These are phyloP conservation scores for Debaryomyces tyrocola DNA, from an alignment of 805 yeast genomes.

Conservation along the genomic window DNA sequence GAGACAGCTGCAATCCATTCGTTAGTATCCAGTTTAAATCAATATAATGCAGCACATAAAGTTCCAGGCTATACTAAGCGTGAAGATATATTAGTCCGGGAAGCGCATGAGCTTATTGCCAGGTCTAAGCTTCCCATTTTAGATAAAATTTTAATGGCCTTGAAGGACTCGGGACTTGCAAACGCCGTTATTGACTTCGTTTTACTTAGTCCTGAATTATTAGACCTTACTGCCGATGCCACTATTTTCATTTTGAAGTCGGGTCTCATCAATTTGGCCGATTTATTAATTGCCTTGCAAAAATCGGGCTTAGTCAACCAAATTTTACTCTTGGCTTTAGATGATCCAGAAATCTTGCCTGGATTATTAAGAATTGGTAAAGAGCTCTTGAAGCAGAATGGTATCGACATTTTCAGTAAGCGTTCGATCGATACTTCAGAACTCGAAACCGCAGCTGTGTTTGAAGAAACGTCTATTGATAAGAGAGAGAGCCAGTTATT, in stretches of 20 bases:
- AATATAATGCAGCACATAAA: constrained; percentile 9
- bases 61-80: constrained; percentile 3
- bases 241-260: constrained; percentile 18
- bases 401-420: constrained; percentile 13
- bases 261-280: constrained; percentile 20
- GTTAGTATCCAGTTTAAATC: constrained; percentile 10
- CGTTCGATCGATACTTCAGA: constrained; percentile 1
- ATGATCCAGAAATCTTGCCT: constrained; percentile 24
- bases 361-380: constrained; percentile 23
- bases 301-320: constrained; percentile 25
- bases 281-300: constrained; percentile 22
- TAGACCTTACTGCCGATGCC: constrained; percentile 18
- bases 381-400: constrained; percentile 19
- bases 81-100: not conserved
- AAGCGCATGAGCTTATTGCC: constrained; percentile 5
- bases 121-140: constrained; percentile 22
- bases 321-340: constrained; percentile 18
- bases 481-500: constrained; percentile 21
- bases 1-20: constrained; percentile 5
- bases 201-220: constrained; percentile 19
- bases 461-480: not conserved
- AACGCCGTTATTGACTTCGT: constrained; percentile 20
- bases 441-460: not conserved
- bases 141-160: constrained; percentile 18
- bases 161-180: constrained; percentile 23